phyloP scores from a whole-genome alignment of 306 rosid genomes.

The Trichosanthes cucumerina region DNA sequence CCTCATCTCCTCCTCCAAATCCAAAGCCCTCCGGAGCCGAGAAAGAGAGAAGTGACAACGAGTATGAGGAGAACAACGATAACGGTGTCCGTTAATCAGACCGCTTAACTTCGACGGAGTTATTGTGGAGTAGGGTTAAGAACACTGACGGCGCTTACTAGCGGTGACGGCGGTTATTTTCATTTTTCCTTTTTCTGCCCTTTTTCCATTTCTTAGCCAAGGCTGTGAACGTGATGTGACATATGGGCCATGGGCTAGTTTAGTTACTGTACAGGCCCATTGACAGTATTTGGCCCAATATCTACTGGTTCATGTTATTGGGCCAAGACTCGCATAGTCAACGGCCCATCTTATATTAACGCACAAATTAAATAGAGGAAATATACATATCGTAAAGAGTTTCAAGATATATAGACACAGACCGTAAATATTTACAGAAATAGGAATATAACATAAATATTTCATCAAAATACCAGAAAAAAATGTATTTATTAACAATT shows the following conservation, averaged over 20 bases:
- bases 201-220: background rate
- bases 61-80: constrained; percentile 8
- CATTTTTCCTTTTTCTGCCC: background rate
- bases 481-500: too few relatives aligned
- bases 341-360: background rate
- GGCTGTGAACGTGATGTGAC: background rate
- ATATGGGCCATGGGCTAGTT: background rate
- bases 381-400: too few relatives aligned
- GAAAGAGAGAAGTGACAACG: background rate
- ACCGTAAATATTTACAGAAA: too few relatives aligned
- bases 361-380: too few relatives aligned
- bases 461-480: too few relatives aligned
- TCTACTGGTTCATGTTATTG: background rate
- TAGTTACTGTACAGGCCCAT: background rate
- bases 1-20: background rate
- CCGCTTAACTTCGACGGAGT: constrained; percentile 9
- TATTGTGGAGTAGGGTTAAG: background rate
- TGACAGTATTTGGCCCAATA: background rate
- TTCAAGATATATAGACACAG: too few relatives aligned
- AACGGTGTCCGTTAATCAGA: constrained; percentile 8
- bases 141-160: background rate
- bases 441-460: too few relatives aligned
- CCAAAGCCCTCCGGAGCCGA: constrained; percentile 2
- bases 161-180: constrained; percentile 13
- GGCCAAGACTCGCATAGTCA: background rate